Evolutionary conservation across 2,329 filamentous ascomycete genomes (phyloP).

Genomic region (Neurospora sp.): DNA sequence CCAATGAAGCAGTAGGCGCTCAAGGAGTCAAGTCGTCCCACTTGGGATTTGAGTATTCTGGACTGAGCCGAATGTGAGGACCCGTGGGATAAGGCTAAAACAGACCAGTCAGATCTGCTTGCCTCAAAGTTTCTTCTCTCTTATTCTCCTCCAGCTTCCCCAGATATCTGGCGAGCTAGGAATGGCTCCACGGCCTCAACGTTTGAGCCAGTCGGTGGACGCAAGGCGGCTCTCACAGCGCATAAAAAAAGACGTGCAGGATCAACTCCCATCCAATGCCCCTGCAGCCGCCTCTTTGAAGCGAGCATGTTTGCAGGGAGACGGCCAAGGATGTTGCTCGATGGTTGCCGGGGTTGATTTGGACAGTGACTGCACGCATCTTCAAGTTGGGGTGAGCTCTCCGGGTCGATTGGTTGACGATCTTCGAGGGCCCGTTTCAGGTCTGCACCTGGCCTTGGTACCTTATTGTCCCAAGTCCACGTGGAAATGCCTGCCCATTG

Average conservation of each 20-base stretch:
- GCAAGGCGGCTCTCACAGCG: constrained; percentile 8
- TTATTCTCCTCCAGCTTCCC: not conserved
- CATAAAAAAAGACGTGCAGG: constrained; percentile 13
- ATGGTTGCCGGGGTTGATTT: constrained; percentile 7
- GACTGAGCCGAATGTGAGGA: not conserved
- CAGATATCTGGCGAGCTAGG: not conserved
- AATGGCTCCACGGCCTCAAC: not conserved
- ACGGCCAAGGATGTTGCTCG: constrained; percentile 2
- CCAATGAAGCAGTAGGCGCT: constrained; percentile 21
- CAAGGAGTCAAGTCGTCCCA: not conserved
- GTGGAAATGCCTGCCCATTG: not conserved
- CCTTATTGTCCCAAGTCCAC: constrained; percentile 3
- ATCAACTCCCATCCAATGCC: constrained; percentile 14
- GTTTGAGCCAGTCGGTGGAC: not conserved
- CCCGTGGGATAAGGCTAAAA: not conserved
- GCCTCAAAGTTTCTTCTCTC: not conserved
- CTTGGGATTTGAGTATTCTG: not conserved
- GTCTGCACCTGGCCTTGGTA: constrained; percentile 15
- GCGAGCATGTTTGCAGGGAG: constrained; percentile 8
- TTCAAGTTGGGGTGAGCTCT: constrained; percentile 11
- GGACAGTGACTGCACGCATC: constrained; percentile 10
- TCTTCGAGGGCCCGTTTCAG: constrained; percentile 18
- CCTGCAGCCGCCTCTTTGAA: constrained; percentile 2
- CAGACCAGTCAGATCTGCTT: not conserved
- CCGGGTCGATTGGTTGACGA: constrained; percentile 19